phyloP scores from a whole-genome alignment of 139 green algal species.

The Limnomonas spitsbergensis region DNA sequence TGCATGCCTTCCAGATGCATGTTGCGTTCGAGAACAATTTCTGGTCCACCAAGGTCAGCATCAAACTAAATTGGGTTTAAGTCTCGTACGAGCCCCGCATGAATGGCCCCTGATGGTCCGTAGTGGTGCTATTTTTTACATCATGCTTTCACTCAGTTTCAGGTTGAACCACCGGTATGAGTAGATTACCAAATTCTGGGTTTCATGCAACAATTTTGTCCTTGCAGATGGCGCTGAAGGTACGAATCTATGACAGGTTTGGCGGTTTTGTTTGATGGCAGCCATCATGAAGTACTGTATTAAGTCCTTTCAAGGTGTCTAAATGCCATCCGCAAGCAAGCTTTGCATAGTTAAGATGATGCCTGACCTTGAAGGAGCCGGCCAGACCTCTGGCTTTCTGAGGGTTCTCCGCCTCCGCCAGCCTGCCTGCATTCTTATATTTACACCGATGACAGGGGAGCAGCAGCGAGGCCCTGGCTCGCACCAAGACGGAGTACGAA shows the following conservation, averaged over 20 bases:
- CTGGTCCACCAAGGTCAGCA: slow-evolving; percentile 59
- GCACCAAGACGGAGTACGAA: slow-evolving; percentile 69
- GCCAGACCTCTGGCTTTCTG: neutral
- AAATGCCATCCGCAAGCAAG: neutral
- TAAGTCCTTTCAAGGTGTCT: neutral
- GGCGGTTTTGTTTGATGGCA: neutral
- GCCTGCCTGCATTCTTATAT: too few relatives aligned
- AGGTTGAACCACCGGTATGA: neutral
- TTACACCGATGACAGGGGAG: too few relatives aligned
- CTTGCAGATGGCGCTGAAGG: neutral
- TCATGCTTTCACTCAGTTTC: neutral
- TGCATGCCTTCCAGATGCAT: slow-evolving; percentile 18
- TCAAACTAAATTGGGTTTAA: too few relatives aligned
- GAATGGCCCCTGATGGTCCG: too few relatives aligned
- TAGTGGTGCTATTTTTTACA: too few relatives aligned
- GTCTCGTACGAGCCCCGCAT: too few relatives aligned
- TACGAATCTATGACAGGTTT: neutral
- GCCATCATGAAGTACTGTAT: neutral
- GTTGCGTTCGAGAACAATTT: slow-evolving; percentile 70
- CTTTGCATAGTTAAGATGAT: neutral
- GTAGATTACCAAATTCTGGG: neutral
- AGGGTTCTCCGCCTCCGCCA: neutral
- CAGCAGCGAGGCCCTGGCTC: slow-evolving; percentile 52
- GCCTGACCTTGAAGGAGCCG: neutral
- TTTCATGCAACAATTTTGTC: neutral